Evolutionary conservation across 495 filamentous ascomycete species (phyloP), one percentile per base, ranked within the genome.

Genomic region (Cladorrhinum samala): DNA sequence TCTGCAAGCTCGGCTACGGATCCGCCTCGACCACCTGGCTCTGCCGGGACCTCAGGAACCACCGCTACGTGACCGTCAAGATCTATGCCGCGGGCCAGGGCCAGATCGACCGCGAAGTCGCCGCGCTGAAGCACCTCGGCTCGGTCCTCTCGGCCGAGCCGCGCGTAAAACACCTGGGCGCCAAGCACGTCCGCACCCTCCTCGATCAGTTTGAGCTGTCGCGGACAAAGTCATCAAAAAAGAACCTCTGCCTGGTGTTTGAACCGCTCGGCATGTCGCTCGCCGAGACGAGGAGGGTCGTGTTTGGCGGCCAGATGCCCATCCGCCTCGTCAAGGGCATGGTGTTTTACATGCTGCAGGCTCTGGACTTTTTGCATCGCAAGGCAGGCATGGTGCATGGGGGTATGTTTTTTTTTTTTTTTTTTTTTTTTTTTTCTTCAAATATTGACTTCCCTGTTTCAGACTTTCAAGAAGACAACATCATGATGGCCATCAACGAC

Each of bases 1-100:
- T 72, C 6, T 66, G 62, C 13, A 78, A 80, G 56, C 60, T 80
- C 18, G 74, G 75, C 17, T 77, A 62, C 60, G 76, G 74, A 2
- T 57, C 62, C 5, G 59, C 45, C 27, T 78, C 75, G 8, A 78
- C 74, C 1, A 66, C 73, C 14, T 80, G 70, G 74, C 63, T 77
- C n/a, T 66, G 64, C n/a, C 64, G 59, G n/a, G 68, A 75, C 64
- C 62, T 73, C 46, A 11, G 37, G 9, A 2, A 33, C 8, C 38
- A 51, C 13, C 38, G 38, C 38, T 43, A 51, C 25, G 49, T 43
- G 14, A 20, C 21, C 20, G 1, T 50, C 36, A 50, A 50, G 20
- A 41, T 50, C 48, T 50, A 38, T 14, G 46, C 46, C 4, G 5
- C 36, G 36, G 9, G 36, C 36, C 13, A 41, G 13, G 16, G 1